phyloP scores from a whole-genome alignment of 768 basidiomycete genomes.

The Leccinum disarticulatum region DNA sequence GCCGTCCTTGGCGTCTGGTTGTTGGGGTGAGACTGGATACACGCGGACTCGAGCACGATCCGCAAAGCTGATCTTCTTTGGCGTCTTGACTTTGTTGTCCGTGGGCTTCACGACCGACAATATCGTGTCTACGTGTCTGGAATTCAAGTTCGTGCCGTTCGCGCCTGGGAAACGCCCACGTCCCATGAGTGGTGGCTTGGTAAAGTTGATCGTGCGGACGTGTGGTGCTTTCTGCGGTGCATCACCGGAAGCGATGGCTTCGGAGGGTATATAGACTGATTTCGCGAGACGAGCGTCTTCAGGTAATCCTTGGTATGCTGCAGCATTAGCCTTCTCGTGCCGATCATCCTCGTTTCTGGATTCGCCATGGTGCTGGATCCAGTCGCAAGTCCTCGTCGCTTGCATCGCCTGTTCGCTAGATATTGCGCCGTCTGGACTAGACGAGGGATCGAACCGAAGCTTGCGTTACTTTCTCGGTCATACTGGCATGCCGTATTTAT shows the following conservation, averaged over 20 bases:
- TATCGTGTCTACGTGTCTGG: background rate
- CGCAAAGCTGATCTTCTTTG: slow-evolving; percentile 29
- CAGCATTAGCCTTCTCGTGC: background rate
- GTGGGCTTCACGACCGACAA: slow-evolving; percentile 9
- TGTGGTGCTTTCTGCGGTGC: background rate
- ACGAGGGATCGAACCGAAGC: slow-evolving; percentile 21
- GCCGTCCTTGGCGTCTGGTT: background rate
- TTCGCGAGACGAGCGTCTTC: background rate
- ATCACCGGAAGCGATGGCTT: background rate
- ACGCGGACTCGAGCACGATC: slow-evolving; percentile 23
- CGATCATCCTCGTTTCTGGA: background rate
- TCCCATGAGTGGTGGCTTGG: slow-evolving; percentile 15
- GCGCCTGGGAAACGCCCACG: slow-evolving; percentile 15
- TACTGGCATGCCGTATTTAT: slow-evolving; percentile 30
- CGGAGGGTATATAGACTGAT: background rate
- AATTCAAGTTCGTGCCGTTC: slow-evolving; percentile 1
- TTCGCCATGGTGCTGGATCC: slow-evolving; percentile 2
- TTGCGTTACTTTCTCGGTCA: slow-evolving; percentile 28
- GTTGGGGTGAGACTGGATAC: slow-evolving; percentile 17
- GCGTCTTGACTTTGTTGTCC: slow-evolving; percentile 19
- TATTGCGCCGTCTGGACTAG: slow-evolving; percentile 17
- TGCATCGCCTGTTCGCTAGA: background rate
- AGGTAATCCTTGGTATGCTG: background rate
- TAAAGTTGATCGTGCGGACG: slow-evolving; percentile 31
- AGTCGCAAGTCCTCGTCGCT: background rate